phyloP scores from a whole-genome alignment of 805 yeast genomes.

The Yarrowia bubula region DNA sequence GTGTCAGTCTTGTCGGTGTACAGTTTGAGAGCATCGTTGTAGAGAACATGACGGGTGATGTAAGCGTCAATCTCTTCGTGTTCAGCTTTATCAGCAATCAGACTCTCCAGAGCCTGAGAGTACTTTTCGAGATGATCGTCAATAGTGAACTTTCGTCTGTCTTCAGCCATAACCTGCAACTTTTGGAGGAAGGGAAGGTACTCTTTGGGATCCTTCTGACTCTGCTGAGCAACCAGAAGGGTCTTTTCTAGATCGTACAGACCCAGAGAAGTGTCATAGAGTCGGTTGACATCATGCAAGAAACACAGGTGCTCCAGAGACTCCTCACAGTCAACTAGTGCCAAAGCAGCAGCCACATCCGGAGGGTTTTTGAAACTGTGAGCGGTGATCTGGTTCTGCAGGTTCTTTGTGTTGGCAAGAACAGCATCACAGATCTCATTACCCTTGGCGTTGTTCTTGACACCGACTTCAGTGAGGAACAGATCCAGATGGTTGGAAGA shows the following conservation, averaged over 20 bases:
- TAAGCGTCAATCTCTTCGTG: conserved; percentile 60
- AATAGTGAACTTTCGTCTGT: conserved; percentile 69
- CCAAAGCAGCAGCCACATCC: conserved; percentile 70
- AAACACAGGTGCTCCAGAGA: conserved; percentile 83
- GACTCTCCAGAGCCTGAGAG: conserved; percentile 72
- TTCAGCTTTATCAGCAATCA: conserved; percentile 42
- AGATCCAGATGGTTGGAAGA: conserved; percentile 75
- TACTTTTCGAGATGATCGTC: conserved; percentile 72
- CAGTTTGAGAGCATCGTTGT: conserved; percentile 62
- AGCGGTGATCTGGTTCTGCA: conserved; percentile 82
- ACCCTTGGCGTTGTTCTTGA: conserved; percentile 45
- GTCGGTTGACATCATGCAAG: conserved; percentile 79
- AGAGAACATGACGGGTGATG: conserved; percentile 66
- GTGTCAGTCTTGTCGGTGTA: conserved; percentile 51
- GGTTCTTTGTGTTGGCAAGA: conserved; percentile 52
- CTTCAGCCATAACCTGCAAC: conserved; percentile 62
- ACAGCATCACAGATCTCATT: conserved; percentile 75
- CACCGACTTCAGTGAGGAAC: conserved; percentile 56
- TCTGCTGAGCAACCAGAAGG: conserved; percentile 84
- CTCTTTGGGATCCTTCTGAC: conserved; percentile 97
- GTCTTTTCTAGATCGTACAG: conserved; percentile 80
- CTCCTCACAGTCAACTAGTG: conserved; percentile 58
- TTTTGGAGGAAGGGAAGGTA: conserved; percentile 87
- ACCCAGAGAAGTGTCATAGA: conserved; percentile 78
- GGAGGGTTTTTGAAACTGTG: conserved; percentile 92